Evolutionary conservation across 371 early-diverging fungal species (phyloP).

Genomic region (Rhizopus delemar): DNA sequence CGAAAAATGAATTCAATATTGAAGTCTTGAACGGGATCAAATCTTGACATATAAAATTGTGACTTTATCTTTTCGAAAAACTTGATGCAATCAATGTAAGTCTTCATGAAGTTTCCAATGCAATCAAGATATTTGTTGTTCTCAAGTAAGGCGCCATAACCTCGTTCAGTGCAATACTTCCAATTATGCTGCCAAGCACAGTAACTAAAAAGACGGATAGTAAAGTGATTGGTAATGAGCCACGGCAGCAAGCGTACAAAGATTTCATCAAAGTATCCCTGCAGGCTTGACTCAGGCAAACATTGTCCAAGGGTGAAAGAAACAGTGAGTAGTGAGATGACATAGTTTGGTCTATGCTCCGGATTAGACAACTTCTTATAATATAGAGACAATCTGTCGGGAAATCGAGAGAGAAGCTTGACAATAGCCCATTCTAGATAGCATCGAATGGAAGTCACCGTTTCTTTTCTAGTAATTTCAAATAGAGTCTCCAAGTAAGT

Average conservation of each 20-base stretch:
- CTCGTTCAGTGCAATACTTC: conserved; percentile 27
- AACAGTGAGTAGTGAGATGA: conserved; percentile 50
- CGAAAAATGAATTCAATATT: conserved; percentile 65
- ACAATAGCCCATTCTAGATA: conserved; percentile 54
- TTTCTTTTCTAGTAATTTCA: conserved; percentile 44
- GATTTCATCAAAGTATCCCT: conserved; percentile 17
- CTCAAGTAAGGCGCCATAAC: conserved; percentile 22
- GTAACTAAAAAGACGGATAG: conserved; percentile 40
- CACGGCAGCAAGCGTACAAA: conserved; percentile 42
- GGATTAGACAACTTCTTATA: conserved; percentile 33
- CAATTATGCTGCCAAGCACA: conserved; percentile 43
- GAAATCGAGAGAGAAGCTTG: conserved; percentile 32
- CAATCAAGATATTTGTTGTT: conserved; percentile 32
- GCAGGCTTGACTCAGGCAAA: conserved; percentile 21
- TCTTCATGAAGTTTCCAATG: conserved; percentile 36
- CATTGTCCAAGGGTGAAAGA: conserved; percentile 37
- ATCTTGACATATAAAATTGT: conserved; percentile 51
- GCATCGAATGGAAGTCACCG: conserved; percentile 48
- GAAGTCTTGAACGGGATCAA: conserved; percentile 55
- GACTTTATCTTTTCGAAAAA: conserved; percentile 48
- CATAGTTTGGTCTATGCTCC: conserved; percentile 42
- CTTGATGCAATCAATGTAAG: conserved; percentile 48
- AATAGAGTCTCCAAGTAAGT: conserved; percentile 31
- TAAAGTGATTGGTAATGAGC: conserved; percentile 48
- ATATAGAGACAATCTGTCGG: conserved; percentile 25